These are phyloP conservation scores for Hygrocybe coccinea DNA, from an alignment of 768 basidiomycete genomes.

Conservation along the genomic window DNA sequence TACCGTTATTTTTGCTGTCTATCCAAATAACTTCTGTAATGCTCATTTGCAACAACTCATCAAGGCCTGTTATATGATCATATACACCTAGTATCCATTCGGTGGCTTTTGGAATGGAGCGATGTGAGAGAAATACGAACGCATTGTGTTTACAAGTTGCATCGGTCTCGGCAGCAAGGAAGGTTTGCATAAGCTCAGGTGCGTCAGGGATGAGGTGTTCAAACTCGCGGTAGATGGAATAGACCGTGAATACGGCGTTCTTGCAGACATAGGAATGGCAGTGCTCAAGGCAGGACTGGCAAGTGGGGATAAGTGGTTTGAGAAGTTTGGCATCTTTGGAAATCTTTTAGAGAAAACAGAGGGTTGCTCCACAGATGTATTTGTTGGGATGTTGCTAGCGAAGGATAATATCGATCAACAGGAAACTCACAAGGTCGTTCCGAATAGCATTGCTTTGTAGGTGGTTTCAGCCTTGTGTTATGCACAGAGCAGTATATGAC, in stretches of 20 bases:
- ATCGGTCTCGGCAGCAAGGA: constrained; percentile 93
- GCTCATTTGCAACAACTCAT: too few relatives aligned
- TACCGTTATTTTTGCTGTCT: constrained; percentile 82
- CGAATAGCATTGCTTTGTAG: constrained; percentile 96
- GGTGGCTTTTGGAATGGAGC: constrained; percentile 86
- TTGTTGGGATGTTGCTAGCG: constrained; percentile 98
- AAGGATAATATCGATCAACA: not conserved
- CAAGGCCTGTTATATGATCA: too few relatives aligned
- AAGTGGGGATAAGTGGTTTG: too few relatives aligned
- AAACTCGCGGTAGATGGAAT: constrained; percentile 90
- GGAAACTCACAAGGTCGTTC: constrained; percentile 79
- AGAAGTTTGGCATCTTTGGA: too few relatives aligned
- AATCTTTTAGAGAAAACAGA: too few relatives aligned
- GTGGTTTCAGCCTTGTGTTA: too few relatives aligned
- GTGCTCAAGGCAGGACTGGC: constrained; percentile 91
- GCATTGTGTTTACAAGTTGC: constrained; percentile 96
- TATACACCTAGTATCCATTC: too few relatives aligned
- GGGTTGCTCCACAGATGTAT: too few relatives aligned
- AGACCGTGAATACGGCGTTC: constrained; percentile 95
- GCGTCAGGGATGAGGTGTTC: constrained; percentile 95
- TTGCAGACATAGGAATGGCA: constrained; percentile 97
- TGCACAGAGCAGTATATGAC: too few relatives aligned
- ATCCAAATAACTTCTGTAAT: constrained; percentile 90
- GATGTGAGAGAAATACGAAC: constrained; percentile 87
- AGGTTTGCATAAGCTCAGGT: constrained; percentile 91